Base-by-base conservation (phyloP, 768 basidiomycete genomes). In the Termitomyces heimii region DNA sequence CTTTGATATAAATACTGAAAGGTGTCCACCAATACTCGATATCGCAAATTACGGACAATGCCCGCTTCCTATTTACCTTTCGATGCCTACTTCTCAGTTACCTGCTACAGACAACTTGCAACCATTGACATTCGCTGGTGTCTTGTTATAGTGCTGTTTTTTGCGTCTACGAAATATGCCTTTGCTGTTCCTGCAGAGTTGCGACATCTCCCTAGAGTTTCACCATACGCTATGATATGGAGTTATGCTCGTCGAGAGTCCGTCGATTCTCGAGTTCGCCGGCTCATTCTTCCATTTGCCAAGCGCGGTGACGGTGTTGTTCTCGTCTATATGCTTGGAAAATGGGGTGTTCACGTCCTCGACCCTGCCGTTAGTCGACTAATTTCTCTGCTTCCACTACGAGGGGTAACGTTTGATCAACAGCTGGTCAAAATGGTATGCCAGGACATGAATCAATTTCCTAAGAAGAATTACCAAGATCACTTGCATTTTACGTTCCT, bases 261-360 rank as follows among this genome's bases (percentile, higher is more conserved):
- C 4, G 72, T 72, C 31, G 72, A 75, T 50, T 63, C 58, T 26
- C 70, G 73, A 3, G 64, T 75, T 37, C 60, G 65, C 47, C 62
- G 69, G 8, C 68, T 73, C 50, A 65, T 76, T 39, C 51, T 76
- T 13, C 75, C 75, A 4, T 71, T 71, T 54, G 73, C 70, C 24
- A 63, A 60, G 44, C 60, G 67, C 35, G 64, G 64, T 31, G 70
- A 71, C 45, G 69, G 68, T 16, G 68, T 73, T 37, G 74, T 75
- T 3, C 59, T 73, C 5, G 73, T 77, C 1, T 77, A 67, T 60
- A 69, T 69, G 51, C 66, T 77, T 5, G 75, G 76, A 22, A 65
- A 67, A 60, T 77, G 76, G 76, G 70, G 70, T 40, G 66, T 77
- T 39, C 75, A 77, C 46, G 65, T 77, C 22, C 58, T 76, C 12